Evolutionary conservation across 2,329 filamentous ascomycete genomes (phyloP).

Genomic region (Aspergillus oerlinghausenensis): DNA sequence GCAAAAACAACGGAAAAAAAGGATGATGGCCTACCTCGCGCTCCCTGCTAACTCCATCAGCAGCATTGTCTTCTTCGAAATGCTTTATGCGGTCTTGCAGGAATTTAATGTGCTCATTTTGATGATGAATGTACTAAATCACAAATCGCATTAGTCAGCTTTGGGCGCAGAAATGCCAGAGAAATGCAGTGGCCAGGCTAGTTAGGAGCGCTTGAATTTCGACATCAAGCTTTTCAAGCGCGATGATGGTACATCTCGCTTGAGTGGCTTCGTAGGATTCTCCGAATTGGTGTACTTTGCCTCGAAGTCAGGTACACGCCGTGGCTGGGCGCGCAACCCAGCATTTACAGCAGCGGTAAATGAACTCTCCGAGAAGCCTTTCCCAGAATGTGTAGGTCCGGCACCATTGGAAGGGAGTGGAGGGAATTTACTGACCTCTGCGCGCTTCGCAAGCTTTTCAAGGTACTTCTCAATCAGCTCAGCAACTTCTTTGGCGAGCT

Average conservation of each 20-base stretch:
- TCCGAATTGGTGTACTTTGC: background rate
- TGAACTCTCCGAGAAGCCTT: background rate
- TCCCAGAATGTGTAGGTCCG: background rate
- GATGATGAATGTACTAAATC: conserved; percentile 39
- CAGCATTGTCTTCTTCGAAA: conserved; percentile 32
- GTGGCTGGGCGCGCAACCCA: background rate
- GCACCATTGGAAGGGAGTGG: conserved; percentile 3
- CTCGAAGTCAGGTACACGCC: background rate
- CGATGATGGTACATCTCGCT: background rate
- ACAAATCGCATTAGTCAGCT: conserved; percentile 10
- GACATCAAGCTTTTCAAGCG: background rate
- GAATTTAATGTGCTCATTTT: conserved; percentile 40
- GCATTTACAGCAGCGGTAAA: background rate
- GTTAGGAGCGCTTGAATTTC: background rate
- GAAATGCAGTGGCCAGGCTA: background rate
- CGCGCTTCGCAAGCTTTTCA: conserved; percentile 39
- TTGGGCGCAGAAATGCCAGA: background rate
- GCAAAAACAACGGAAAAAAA: background rate
- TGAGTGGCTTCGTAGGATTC: background rate
- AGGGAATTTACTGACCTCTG: conserved; percentile 33
- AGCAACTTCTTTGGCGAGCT: conserved; percentile 42
- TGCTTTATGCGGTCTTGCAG: conserved; percentile 39
- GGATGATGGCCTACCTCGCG: conserved; percentile 32
- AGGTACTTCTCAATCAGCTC: conserved; percentile 54
- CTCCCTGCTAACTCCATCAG: conserved; percentile 35